phyloP scores from a whole-genome alignment of 2,329 filamentous ascomycete genomes.

The Tolypocladium capitatum region DNA sequence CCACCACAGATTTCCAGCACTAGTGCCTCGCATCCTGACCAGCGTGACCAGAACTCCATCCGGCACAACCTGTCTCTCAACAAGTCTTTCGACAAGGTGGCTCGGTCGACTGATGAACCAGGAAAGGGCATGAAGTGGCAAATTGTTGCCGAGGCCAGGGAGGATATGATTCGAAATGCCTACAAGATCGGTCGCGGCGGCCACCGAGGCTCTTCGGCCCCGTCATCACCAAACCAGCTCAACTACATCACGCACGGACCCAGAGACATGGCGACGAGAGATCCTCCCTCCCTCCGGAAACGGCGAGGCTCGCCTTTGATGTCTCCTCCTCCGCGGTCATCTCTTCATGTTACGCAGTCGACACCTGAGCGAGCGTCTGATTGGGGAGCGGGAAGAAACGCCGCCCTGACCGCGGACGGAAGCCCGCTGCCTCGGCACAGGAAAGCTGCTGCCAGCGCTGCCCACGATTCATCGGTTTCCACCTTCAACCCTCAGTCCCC shows the following conservation, averaged over 20 bases:
- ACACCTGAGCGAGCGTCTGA: slow-evolving; percentile 42
- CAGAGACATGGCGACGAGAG: slow-evolving; percentile 38
- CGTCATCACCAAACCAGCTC: slow-evolving; percentile 51
- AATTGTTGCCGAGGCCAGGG: slow-evolving; percentile 68
- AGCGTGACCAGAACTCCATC: slow-evolving; percentile 63
- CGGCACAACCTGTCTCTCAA: slow-evolving; percentile 92
- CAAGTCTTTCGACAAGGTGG: slow-evolving; percentile 87
- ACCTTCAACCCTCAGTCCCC: slow-evolving; percentile 45
- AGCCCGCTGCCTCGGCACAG: slow-evolving; percentile 48
- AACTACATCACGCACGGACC: slow-evolving; percentile 48
- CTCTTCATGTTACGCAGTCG: slow-evolving; percentile 36
- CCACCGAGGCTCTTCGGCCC: slow-evolving; percentile 54
- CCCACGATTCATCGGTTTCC: slow-evolving; percentile 29
- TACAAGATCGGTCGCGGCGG: slow-evolving; percentile 48
- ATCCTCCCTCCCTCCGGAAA: slow-evolving; percentile 40
- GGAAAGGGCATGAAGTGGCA: slow-evolving; percentile 99
- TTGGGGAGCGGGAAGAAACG: slow-evolving; percentile 22
- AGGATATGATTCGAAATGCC: slow-evolving; percentile 74
- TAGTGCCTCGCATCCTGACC: slow-evolving; percentile 5
- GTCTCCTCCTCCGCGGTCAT: slow-evolving; percentile 41
- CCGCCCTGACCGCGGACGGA: slow-evolving; percentile 37
- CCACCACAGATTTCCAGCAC: not conserved
- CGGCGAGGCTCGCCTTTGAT: slow-evolving; percentile 39
- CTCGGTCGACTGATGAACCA: slow-evolving; percentile 83
- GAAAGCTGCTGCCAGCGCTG: slow-evolving; percentile 20